phyloP scores from a whole-genome alignment of 78 protist species.

The Polysphondylium violaceum region DNA sequence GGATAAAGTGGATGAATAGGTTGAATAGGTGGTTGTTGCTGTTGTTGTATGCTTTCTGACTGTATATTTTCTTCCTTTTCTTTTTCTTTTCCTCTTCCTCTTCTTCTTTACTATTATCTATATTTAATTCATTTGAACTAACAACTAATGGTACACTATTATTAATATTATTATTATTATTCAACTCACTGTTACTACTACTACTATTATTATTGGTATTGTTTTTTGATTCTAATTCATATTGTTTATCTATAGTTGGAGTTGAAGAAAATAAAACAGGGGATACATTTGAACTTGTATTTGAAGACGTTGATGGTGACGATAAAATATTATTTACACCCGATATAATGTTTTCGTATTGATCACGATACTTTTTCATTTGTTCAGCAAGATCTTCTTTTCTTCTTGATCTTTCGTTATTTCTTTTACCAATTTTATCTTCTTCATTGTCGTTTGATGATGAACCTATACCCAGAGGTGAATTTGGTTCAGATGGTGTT shows the following conservation, averaged over 20 bases:
- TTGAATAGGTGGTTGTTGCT: constrained; percentile 27
- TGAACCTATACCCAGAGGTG: neutral
- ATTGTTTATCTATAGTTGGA: neutral
- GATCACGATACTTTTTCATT: constrained; percentile 61
- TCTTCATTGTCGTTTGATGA: neutral
- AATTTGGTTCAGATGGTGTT: neutral
- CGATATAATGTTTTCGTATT: constrained; percentile 31
- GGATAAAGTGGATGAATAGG: constrained; percentile 1
- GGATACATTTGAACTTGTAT: neutral
- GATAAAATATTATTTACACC: constrained; percentile 51
- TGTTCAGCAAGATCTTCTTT: constrained; percentile 52
- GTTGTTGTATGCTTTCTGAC: neutral
- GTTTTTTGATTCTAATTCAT: neutral
- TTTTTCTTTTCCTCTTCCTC: constrained; percentile 19
- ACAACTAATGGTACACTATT: too few relatives aligned
- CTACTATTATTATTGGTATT: neutral
- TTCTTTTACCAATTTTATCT: too few relatives aligned
- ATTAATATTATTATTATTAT: neutral
- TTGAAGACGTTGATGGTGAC: constrained; percentile 22
- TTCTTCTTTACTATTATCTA: neutral
- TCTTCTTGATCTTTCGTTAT: too few relatives aligned
- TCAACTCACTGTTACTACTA: too few relatives aligned
- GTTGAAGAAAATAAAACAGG: neutral
- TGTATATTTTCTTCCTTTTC: neutral
- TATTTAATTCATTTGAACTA: neutral